These are phyloP conservation scores for Cubamyces sp. DNA, from an alignment of 768 basidiomycete species.

Conservation along the genomic window DNA sequence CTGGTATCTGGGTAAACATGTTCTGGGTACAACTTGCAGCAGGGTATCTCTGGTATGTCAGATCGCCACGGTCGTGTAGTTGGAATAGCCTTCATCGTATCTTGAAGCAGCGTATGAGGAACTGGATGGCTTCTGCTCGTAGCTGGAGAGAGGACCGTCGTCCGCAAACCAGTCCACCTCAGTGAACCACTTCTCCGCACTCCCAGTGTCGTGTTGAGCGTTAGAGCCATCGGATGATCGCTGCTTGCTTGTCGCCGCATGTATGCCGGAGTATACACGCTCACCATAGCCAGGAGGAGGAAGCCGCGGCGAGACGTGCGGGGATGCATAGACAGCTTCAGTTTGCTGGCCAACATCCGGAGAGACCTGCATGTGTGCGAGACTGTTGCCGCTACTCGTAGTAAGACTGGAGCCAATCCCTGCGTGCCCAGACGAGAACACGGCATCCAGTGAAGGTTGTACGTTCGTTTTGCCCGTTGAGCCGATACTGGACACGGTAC, in stretches of 20 bases:
- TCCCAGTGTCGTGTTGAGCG: neutral
- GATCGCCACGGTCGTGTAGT: neutral
- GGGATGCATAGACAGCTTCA: neutral
- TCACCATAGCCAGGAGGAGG: neutral
- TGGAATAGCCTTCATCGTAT: neutral
- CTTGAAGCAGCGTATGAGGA: neutral
- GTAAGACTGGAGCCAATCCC: neutral
- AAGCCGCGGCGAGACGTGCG: neutral
- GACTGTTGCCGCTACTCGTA: neutral
- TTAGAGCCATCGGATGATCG: neutral
- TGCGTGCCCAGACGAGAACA: neutral
- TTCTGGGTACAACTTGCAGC: too few species aligned
- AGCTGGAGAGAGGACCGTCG: constrained; percentile 13
- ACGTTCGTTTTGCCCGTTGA: neutral
- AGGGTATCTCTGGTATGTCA: neutral
- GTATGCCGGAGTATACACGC: neutral
- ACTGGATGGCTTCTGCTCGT: neutral
- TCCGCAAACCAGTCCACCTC: constrained; percentile 23
- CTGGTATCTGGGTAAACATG: too few species aligned
- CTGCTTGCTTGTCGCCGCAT: neutral
- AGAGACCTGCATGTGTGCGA: constrained; percentile 15
- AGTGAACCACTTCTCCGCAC: constrained; percentile 16
- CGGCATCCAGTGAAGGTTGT: neutral
- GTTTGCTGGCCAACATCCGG: neutral
- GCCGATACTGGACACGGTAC: constrained; percentile 2